A percentile compares a stretch with the other conserved stretches of the same genome.
Conservation (phyloP, 805 yeast genomes). For the Metschnikowia cerradonensis region DNA sequence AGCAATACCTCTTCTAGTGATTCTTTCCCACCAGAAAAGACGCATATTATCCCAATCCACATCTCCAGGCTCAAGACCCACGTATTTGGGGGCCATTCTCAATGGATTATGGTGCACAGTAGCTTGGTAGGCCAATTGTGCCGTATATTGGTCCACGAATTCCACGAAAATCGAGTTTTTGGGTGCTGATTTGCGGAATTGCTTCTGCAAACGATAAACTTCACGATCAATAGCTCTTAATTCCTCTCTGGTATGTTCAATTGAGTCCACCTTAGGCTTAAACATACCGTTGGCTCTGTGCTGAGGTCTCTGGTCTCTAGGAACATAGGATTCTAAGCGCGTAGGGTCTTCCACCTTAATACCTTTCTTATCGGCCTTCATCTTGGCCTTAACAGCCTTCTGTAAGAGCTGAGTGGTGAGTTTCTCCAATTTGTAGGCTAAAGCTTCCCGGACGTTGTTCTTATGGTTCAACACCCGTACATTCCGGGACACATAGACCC, state of each 20-base stretch:
- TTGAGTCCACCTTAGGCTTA: slow-evolving; percentile 55
- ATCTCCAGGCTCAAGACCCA: slow-evolving; percentile 62
- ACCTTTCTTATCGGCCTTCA: slow-evolving; percentile 67
- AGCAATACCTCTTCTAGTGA: slow-evolving; percentile 51
- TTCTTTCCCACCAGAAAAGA: slow-evolving; percentile 75
- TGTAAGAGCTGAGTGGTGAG: slow-evolving; percentile 58
- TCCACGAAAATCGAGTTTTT: slow-evolving; percentile 79
- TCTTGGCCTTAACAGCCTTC: slow-evolving; percentile 58
- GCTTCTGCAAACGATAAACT: slow-evolving; percentile 51
- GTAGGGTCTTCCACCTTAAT: slow-evolving; percentile 22
- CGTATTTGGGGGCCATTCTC: slow-evolving; percentile 54
- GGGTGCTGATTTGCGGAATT: slow-evolving; percentile 47
- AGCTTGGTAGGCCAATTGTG: slow-evolving; percentile 68
- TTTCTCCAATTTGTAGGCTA: slow-evolving; percentile 62
- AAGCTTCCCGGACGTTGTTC: slow-evolving; percentile 54
- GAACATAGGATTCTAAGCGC: slow-evolving; percentile 55
- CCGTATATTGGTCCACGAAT: slow-evolving; percentile 70
- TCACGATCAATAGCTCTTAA: slow-evolving; percentile 57
- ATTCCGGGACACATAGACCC: slow-evolving; percentile 77
- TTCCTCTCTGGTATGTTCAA: slow-evolving; percentile 52
- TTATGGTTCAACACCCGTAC: slow-evolving; percentile 49
- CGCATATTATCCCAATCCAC: slow-evolving; percentile 71
- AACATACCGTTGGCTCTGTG: slow-evolving; percentile 46
- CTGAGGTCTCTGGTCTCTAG: slow-evolving; percentile 65
- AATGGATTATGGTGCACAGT: slow-evolving; percentile 63